These are phyloP conservation scores for Pleurotus cornucopiae DNA, from an alignment of 768 basidiomycete genomes.

Conservation along the genomic window DNA sequence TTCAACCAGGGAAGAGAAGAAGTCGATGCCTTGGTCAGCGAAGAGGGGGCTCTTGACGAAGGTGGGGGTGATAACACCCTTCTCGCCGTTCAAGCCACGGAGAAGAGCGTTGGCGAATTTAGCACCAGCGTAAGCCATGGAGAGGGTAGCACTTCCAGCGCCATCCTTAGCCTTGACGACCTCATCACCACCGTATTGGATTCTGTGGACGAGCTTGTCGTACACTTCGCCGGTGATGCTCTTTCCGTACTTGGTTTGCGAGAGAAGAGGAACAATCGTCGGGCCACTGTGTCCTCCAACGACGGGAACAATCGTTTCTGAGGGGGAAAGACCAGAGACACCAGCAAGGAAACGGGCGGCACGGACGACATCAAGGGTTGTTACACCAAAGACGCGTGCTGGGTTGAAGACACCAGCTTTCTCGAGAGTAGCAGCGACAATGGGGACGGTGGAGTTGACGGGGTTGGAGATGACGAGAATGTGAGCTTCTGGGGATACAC, in stretches of 20 bases:
- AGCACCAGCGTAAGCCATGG: conserved; percentile 94
- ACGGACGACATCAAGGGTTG: conserved; percentile 97
- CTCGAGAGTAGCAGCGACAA: conserved; percentile 88
- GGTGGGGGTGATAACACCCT: conserved; percentile 78
- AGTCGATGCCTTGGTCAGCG: conserved; percentile 82
- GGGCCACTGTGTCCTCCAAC: conserved; percentile 94
- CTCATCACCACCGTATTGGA: conserved; percentile 98
- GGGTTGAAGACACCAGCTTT: conserved; percentile 93
- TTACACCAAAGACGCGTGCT: conserved; percentile 88
- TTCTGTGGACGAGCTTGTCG: conserved; percentile 81
- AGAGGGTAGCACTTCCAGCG: conserved; percentile 90
- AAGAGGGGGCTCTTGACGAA: conserved; percentile 89
- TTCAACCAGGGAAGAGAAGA: conserved; percentile 93
- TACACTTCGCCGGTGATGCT: conserved; percentile 70
- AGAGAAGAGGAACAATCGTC: conserved; percentile 96
- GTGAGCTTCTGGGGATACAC: conserved; percentile 86
- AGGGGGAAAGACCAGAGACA: conserved; percentile 60
- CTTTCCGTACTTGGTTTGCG: conserved; percentile 72
- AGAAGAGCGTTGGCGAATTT: conserved; percentile 84
- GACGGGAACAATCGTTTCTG: conserved; percentile 73
- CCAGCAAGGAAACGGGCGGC: conserved; percentile 85
- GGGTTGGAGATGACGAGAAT: conserved; percentile 98
- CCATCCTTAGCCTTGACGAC: conserved; percentile 98
- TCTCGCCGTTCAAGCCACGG: conserved; percentile 83
- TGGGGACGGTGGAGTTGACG: conserved; percentile 97